A percentile compares a stretch with the other conserved stretches of the same genome.
phyloP scores from a whole-genome alignment of 2,329 filamentous ascomycete genomes.

The Exophiala oligosperma region DNA sequence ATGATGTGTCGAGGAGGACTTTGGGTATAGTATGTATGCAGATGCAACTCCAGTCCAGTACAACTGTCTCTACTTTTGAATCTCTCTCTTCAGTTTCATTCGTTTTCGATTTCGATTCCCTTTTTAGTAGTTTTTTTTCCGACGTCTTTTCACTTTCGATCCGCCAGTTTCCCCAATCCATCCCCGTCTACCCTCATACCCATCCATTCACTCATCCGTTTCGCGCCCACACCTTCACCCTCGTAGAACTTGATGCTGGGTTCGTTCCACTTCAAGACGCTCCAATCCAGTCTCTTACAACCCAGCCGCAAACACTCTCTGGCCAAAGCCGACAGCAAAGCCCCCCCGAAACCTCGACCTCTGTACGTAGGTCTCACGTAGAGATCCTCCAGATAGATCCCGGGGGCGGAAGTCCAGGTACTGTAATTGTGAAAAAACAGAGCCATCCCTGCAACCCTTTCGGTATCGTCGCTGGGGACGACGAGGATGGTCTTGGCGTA shows the following conservation, averaged over 20 bases:
- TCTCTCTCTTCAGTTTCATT: no score
- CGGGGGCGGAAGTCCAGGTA: constrained; percentile 84
- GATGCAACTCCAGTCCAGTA: no score
- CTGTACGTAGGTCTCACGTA: constrained; percentile 73
- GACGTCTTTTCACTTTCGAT: not conserved
- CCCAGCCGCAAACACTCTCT: constrained; percentile 71
- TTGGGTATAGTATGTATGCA: no score
- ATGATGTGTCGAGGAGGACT: no score
- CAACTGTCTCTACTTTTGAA: no score
- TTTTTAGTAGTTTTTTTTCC: no score
- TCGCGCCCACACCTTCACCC: constrained; percentile 41
- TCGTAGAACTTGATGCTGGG: constrained; percentile 85
- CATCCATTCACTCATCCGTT: constrained; percentile 49
- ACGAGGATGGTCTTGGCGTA: constrained; percentile 77
- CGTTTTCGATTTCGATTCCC: no score
- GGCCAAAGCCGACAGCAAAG: constrained; percentile 73
- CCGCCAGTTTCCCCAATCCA: constrained; percentile 41
- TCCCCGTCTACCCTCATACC: constrained; percentile 53
- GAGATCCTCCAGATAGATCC: constrained; percentile 93
- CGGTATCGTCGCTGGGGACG: constrained; percentile 39
- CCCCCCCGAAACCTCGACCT: constrained; percentile 76
- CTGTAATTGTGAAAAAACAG: constrained; percentile 95
- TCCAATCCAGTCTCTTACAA: constrained; percentile 83
- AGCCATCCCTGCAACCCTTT: constrained; percentile 69
- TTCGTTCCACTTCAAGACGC: constrained; percentile 88